Percentiles rank a stretch among this genome's conserved stretches.
phyloP scores from a whole-genome alignment of 1,284 basidiomycete species.

The Amylostereum chailletii region DNA sequence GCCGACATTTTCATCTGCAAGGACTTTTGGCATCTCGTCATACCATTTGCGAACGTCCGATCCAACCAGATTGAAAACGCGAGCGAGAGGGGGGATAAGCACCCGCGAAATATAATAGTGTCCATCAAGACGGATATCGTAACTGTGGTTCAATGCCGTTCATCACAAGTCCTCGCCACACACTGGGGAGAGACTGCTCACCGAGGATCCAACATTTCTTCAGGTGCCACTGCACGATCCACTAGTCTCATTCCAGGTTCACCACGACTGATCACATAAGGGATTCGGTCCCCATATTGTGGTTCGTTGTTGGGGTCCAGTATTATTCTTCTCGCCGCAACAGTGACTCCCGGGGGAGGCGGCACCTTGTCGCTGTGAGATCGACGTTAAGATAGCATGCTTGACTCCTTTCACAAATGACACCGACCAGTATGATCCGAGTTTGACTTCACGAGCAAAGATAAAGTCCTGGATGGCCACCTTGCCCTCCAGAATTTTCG shows the following conservation, averaged over 20 bases:
- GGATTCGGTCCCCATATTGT: constrained; percentile 90
- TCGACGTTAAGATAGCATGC: background rate
- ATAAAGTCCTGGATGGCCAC: constrained; percentile 87
- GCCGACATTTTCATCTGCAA: constrained; percentile 25
- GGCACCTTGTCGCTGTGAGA: constrained; percentile 61
- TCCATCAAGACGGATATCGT: constrained; percentile 44
- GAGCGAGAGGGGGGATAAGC: constrained; percentile 82
- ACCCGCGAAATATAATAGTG: constrained; percentile 88
- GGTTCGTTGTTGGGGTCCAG: constrained; percentile 78
- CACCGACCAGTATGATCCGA: constrained; percentile 82
- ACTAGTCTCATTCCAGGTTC: constrained; percentile 64
- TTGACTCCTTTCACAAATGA: background rate
- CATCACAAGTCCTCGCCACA: too few relatives aligned
- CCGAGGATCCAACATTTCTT: constrained; percentile 70
- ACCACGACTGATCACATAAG: constrained; percentile 79
- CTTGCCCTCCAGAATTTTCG: constrained; percentile 74
- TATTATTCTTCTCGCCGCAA: constrained; percentile 72
- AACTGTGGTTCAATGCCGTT: too few relatives aligned
- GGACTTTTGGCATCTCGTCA: constrained; percentile 73
- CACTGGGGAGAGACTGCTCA: constrained; percentile 21
- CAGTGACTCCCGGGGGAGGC: constrained; percentile 85
- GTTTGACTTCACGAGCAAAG: constrained; percentile 87
- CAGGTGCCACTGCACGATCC: constrained; percentile 75
- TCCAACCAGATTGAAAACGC: constrained; percentile 89
- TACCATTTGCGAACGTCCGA: constrained; percentile 88